Conservation (phyloP, 1,284 basidiomycete species). For the Xerocomus tenax region DNA sequence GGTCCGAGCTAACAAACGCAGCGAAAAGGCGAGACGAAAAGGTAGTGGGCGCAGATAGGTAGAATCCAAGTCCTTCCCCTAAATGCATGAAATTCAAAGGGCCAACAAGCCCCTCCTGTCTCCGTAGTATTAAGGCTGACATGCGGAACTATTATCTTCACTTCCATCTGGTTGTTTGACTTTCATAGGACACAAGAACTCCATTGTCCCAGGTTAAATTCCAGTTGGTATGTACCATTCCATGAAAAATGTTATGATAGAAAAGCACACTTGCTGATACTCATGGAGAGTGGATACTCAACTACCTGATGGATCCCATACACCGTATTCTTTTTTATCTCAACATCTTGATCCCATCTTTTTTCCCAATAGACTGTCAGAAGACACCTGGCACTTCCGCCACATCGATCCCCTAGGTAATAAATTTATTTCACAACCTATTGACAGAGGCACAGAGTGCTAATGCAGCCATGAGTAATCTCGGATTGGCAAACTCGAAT, state of each 20-base stretch:
- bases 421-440: constrained; percentile 67
- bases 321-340: constrained; percentile 76
- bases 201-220: no score
- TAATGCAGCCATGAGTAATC: constrained; percentile 81
- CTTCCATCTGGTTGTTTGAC: no score
- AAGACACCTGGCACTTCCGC: constrained; percentile 63
- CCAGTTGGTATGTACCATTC: not conserved
- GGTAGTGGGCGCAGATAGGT: constrained; percentile 35
- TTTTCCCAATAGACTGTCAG: constrained; percentile 96
- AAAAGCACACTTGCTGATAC: not conserved
- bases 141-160: no score
- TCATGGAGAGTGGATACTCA: constrained; percentile 13
- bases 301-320: constrained; percentile 61
- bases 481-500: constrained; percentile 91
- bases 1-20: constrained; percentile 64
- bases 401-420: constrained; percentile 86
- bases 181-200: no score
- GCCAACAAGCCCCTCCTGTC: not conserved
- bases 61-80: not conserved
- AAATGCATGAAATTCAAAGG: not conserved
- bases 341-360: constrained; percentile 79
- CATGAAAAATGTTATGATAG: not conserved
- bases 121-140: no score
- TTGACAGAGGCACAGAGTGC: constrained; percentile 40
- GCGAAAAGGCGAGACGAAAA: constrained; percentile 59